Evolutionary conservation across 192 early-diverging fungal species (phyloP).

Genomic region (Powellomyces hirtus): DNA sequence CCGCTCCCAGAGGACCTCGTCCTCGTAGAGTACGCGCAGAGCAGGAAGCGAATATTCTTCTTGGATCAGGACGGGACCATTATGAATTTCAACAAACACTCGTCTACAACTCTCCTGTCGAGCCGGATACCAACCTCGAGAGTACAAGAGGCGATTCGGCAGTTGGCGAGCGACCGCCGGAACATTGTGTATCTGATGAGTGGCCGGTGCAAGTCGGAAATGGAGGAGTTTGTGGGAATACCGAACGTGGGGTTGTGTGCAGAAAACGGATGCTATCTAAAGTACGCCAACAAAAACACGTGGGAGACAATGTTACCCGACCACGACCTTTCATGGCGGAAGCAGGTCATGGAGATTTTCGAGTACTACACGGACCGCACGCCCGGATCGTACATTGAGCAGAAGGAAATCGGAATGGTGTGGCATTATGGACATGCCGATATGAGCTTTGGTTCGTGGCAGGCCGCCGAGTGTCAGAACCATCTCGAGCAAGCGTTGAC

Average conservation of each 20-base stretch:
- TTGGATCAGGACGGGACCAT: constrained; percentile 52
- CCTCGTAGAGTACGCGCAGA: constrained; percentile 25
- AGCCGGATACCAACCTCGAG: constrained; percentile 16
- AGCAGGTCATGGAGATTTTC: constrained; percentile 73
- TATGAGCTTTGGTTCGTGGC: constrained; percentile 66
- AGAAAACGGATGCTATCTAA: constrained; percentile 74
- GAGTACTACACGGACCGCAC: constrained; percentile 82
- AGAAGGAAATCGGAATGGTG: constrained; percentile 67
- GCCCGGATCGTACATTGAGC: constrained; percentile 73
- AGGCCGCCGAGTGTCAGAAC: constrained; percentile 81
- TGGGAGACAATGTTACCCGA: constrained; percentile 63
- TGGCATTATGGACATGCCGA: constrained; percentile 71
- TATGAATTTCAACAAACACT: constrained; percentile 31
- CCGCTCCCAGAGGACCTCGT: constrained; percentile 29
- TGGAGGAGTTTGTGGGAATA: constrained; percentile 39
- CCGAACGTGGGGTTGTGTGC: constrained; percentile 53
- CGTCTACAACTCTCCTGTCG: constrained; percentile 22
- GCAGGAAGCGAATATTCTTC: constrained; percentile 41
- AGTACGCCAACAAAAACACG: constrained; percentile 48
- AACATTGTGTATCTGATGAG: constrained; percentile 53
- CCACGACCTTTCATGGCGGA: constrained; percentile 64
- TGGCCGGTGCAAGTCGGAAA: constrained; percentile 32
- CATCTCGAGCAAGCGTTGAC: constrained; percentile 73
- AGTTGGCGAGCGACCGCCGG: constrained; percentile 30
- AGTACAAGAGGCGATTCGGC: constrained; percentile 23